Base-by-base conservation (phyloP, 345 rosid genomes). In the Hirschfeldia incana region DNA sequence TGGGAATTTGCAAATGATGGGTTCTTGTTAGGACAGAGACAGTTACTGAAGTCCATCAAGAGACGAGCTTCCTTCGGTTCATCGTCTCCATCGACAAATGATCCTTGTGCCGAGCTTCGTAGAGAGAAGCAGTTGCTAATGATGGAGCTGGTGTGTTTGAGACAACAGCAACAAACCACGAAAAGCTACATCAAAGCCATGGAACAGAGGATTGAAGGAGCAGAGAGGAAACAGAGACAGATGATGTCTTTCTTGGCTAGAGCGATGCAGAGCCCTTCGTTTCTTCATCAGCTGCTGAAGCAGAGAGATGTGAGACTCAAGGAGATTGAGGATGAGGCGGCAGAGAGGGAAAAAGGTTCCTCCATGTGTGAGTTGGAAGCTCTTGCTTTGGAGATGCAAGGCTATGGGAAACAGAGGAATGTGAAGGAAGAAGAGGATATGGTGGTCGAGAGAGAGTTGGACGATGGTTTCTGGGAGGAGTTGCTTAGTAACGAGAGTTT, bases 1-100 rank as follows among this genome's bases (percentile, higher is more conserved):
- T 93, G 99, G 99, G 98, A 95, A 83, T 95, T 95, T 79, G 98
- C 98, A 15, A 95, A 95, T 73, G 98, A 95, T 85, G 91, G 92
- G 11, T 95, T 95, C 78, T 83, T 91, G 82, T 71, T 91, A 78
- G 99, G 97, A 73, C 97, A 93, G 69, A 95, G 88, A 71, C 97
- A 92, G 83, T 78, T 91, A 58, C 89, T 95, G 26, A 88, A 76
- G 76, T 85, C 70, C 78, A 96, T 96, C 71, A 89, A 70, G 73
- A 82, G 99, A 64, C 84, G 99, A 74, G 84, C 11, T 0, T 64
- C 67, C 0, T 80, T 68, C 51, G 5, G 62, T 55, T 37, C 75
- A 8, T 29, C 75, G 13, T 37, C 76, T 30, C 11, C 68, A 15
- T 26, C 79, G 13, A 55, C 1, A 8, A 0, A 80, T 6, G 81